Percentiles rank a stretch among this genome's conserved stretches.
Conservation (phyloP, 306 rosid species). For the Fragaria vesca region DNA sequence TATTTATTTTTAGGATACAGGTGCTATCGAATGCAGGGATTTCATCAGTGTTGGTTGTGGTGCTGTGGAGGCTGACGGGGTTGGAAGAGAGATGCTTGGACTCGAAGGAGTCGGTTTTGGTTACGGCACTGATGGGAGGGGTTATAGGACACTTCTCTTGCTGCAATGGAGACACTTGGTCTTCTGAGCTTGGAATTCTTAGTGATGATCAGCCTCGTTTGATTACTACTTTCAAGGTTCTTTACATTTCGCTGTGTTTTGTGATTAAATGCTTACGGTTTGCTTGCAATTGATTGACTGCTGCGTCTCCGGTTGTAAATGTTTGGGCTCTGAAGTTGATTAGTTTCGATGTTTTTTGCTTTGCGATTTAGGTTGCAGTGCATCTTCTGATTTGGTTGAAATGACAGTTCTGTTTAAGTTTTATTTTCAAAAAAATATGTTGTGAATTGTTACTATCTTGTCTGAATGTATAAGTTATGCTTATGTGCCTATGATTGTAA, state of each 20-base stretch:
- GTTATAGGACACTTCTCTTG: conserved; percentile 86
- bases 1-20: conserved; percentile 57
- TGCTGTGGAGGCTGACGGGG: conserved; percentile 48
- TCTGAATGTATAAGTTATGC: background rate
- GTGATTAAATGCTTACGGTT: background rate
- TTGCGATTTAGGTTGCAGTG: background rate
- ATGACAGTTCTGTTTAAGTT: background rate
- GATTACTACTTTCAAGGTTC: conserved; percentile 86
- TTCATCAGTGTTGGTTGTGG: conserved; percentile 61
- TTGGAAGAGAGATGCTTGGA: conserved; percentile 71
- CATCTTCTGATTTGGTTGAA: background rate
- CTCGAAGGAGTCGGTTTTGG: conserved; percentile 56
- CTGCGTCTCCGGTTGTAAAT: background rate
- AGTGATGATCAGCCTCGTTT: conserved; percentile 76
- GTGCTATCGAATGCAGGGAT: conserved; percentile 76
- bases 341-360: background rate
- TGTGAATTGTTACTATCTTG: background rate
- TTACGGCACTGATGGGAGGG: conserved; percentile 79
- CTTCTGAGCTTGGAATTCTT: conserved; percentile 90
- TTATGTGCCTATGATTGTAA: background rate
- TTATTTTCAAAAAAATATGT: background rate
- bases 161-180: conserved; percentile 98
- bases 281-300: background rate
- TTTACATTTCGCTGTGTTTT: conserved; percentile 6
- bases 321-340: background rate